Base-by-base conservation (phyloP, 352 stramenopile species). In the Discostella stelligera region DNA sequence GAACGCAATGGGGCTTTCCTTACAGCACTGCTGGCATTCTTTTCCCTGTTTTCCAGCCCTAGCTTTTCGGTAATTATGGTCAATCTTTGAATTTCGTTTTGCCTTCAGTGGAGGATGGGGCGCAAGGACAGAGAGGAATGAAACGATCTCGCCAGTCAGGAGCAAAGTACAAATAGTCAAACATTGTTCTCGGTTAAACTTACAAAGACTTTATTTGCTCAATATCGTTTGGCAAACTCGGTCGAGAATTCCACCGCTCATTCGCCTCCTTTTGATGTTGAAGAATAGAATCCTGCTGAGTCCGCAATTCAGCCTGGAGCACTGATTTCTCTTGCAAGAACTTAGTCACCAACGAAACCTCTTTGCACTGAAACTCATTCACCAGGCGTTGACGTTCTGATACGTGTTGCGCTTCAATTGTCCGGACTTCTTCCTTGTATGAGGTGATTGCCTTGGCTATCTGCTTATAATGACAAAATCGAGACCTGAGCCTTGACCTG, bases 41-140 rank as follows among this genome's bases (percentile, higher is more conserved):
- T 71, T 53, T 80, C 73, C 14, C 65, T 30, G 21, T 75, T 80
- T 20, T 80, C 73, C 3, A 80, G 27, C 50, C 73, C 71, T 52
- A 46, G 48, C 30, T 80, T 66, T 50, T 80, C 64, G 10, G 63
- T 56, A 16, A 18, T 10, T 14, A 14, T 49, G 37, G 48, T 16
- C 16, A 80, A 53, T 10, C 13, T 25, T 32, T 74, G n/a, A 18
- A 71, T 61, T 65, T 80, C 44, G 11, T 75, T 44, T 75, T 71
- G 64, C 32, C 73, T 80, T 60, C 23, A 65, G 2, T 37, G 27
- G 39, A 53, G 30, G 39, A 53, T 18, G 37, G 37, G 37, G 37
- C 37, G 13, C 13, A 3, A 8, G n/a, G n/a, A n/a, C n/a, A 44
- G 7, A 44, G 11, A 14, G 7, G 37, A 44, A 44, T 14, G 11